phyloP scores from a whole-genome alignment of 2,329 filamentous ascomycete species.

The Zasmidium cellare region DNA sequence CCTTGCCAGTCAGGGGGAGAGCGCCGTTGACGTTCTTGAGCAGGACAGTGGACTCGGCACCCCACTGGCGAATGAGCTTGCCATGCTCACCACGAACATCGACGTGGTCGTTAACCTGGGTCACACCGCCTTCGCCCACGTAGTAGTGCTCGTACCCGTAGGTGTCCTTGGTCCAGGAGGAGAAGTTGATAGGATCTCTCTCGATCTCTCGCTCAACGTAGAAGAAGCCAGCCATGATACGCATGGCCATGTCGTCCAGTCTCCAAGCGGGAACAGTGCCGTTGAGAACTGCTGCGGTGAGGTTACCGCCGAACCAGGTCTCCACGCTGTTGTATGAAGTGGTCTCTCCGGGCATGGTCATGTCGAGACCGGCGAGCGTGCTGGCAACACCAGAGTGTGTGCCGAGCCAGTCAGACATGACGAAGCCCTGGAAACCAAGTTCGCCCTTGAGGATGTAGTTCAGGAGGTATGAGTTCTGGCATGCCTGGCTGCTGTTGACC shows the following conservation, averaged over 20 bases:
- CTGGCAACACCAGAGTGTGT: constrained; percentile 38
- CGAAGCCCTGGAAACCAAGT: constrained; percentile 39
- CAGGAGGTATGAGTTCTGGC: constrained; percentile 62
- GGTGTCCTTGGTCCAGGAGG: constrained; percentile 52
- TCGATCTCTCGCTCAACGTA: constrained; percentile 51
- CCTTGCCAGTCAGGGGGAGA: constrained; percentile 51
- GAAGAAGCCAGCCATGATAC: constrained; percentile 46
- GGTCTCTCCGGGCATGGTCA: constrained; percentile 60
- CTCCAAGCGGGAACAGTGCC: constrained; percentile 31
- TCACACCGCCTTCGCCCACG: constrained; percentile 57
- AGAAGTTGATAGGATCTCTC: constrained; percentile 47
- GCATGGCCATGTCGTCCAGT: constrained; percentile 37
- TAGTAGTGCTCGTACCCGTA: constrained; percentile 67
- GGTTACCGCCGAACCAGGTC: constrained; percentile 53
- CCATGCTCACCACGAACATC: constrained; percentile 76
- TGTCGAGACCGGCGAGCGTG: constrained; percentile 34
- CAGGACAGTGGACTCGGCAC: constrained; percentile 54
- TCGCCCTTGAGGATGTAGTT: constrained; percentile 69
- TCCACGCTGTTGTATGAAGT: constrained; percentile 68
- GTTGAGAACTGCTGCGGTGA: constrained; percentile 35
- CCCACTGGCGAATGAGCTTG: constrained; percentile 66
- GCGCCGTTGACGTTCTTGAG: constrained; percentile 64
- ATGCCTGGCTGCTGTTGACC: constrained; percentile 68
- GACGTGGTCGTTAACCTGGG: constrained; percentile 73
- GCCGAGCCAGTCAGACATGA: constrained; percentile 53